Percentiles rank a stretch among this genome's conserved stretches.
phyloP scores from a whole-genome alignment of 768 basidiomycete genomes.

The Suillus luteus region DNA sequence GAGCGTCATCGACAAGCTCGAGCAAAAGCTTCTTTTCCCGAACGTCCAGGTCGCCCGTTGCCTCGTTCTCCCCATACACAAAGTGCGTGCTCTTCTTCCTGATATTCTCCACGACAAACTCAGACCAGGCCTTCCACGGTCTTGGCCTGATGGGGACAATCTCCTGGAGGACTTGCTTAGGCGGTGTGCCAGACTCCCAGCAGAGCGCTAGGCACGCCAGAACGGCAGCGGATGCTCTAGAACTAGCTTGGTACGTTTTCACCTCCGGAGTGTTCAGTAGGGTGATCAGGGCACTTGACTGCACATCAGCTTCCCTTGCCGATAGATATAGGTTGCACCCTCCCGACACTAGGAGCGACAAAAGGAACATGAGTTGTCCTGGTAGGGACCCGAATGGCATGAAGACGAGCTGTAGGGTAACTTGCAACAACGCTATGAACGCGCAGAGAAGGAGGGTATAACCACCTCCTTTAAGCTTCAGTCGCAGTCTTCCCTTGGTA shows the following conservation, averaged over 20 bases:
- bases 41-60: no score
- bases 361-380: conserved; percentile 38
- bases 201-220: conserved; percentile 8
- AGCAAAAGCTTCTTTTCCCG: background rate
- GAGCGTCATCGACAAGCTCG: conserved; percentile 2
- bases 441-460: background rate
- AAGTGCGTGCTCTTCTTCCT: background rate
- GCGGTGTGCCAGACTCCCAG: background rate
- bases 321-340: conserved; percentile 32
- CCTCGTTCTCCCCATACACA: background rate
- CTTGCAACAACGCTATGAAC: conserved; percentile 17
- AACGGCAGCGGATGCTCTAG: conserved; percentile 4
- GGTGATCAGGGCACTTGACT: conserved; percentile 7
- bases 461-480: conserved; percentile 20
- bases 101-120: background rate
- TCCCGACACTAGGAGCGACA: conserved; percentile 36
- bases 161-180: background rate
- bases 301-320: conserved; percentile 3
- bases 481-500: conserved; percentile 29
- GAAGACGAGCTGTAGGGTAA: conserved; percentile 33
- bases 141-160: conserved; percentile 2
- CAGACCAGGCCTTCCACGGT: background rate
- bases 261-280: conserved; percentile 3
- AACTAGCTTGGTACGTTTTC: conserved; percentile 3
- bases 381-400: conserved; percentile 35